Percentiles rank a stretch among this genome's conserved stretches.
phyloP scores from a whole-genome alignment of 163 green algal species.

The Smithsoniella earleae region DNA sequence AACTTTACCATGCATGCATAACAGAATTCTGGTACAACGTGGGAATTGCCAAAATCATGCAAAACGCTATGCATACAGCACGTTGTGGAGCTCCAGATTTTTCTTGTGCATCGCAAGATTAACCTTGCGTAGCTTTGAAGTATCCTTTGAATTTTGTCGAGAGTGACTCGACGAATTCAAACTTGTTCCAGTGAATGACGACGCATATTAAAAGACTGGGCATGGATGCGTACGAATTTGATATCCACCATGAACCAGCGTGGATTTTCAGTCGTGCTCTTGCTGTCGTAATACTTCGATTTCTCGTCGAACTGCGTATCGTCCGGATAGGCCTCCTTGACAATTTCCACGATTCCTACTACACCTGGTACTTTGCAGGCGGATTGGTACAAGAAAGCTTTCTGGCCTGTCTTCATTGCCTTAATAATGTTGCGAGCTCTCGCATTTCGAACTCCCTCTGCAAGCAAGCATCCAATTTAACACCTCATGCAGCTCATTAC shows the following conservation, averaged over 20 bases:
- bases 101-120: no score
- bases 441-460: slow-evolving; percentile 44
- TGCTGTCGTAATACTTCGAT: slow-evolving; percentile 56
- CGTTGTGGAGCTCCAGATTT: no score
- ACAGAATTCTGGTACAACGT: no score
- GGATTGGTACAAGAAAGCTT: slow-evolving; percentile 61
- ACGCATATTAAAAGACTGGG: no score
- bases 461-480: neutral
- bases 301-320: slow-evolving; percentile 43
- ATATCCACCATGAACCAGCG: slow-evolving; percentile 46
- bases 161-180: no score
- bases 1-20: no score
- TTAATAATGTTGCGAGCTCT: slow-evolving; percentile 47
- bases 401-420: slow-evolving; percentile 42
- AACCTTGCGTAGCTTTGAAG: no score
- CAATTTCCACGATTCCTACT: slow-evolving; percentile 48
- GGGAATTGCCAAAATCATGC: no score
- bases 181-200: no score
- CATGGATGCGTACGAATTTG: slow-evolving; percentile 32
- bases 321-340: slow-evolving; percentile 61
- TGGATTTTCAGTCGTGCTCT: slow-evolving; percentile 32
- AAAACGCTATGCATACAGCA: no score
- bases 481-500: no score
- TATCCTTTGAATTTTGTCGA: no score
- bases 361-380: slow-evolving; percentile 43